Evolutionary conservation across 129 eudicot species (phyloP).

Genomic region (Helianthus tuberosus): DNA sequence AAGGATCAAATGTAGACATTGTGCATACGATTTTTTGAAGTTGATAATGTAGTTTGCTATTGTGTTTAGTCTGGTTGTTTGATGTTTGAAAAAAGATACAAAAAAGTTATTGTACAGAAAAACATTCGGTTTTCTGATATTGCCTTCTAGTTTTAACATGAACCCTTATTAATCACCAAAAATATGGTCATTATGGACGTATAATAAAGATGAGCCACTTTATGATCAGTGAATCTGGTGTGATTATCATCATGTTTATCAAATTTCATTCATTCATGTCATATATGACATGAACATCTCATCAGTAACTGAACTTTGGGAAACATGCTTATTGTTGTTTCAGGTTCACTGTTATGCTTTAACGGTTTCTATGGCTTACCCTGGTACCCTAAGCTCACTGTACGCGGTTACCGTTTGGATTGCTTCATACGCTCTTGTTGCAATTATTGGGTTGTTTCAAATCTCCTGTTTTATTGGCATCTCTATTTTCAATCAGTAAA

Average conservation of each 20-base stretch:
- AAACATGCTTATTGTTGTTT: slow-evolving; percentile 15
- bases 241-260: not conserved
- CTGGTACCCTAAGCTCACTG: slow-evolving; percentile 48
- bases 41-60: not conserved
- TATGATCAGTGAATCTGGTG: not conserved
- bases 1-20: no score
- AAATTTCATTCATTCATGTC: not conserved
- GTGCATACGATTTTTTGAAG: not conserved
- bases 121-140: no score
- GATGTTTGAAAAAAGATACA: not conserved
- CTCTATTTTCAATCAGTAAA: slow-evolving; percentile 46
- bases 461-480: slow-evolving; percentile 40
- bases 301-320: not conserved
- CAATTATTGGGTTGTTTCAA: slow-evolving; percentile 60
- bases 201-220: not conserved
- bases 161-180: no score
- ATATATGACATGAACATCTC: no score
- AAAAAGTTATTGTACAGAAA: not conserved
- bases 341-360: slow-evolving; percentile 53
- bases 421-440: slow-evolving; percentile 72
- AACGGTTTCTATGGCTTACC: slow-evolving; percentile 55
- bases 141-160: no score
- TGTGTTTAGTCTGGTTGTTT: not conserved
- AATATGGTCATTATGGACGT: no score
- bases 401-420: slow-evolving; percentile 75